Evolutionary conservation across 441 rosid species (phyloP).

Genomic region (Sinapis alba): DNA sequence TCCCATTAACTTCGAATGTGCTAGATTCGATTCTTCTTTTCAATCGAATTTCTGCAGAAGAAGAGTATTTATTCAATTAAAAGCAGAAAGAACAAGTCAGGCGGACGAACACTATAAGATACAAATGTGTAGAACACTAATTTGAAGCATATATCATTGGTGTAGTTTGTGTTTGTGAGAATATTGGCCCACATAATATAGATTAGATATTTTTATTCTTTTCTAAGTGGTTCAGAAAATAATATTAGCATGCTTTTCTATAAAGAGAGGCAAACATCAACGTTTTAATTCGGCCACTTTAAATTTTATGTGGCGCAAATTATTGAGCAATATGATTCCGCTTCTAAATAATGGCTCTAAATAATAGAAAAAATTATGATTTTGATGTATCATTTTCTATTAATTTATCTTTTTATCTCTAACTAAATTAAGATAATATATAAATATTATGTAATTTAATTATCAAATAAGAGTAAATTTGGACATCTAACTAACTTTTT

Average conservation of each 20-base stretch:
- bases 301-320: slow-evolving; percentile 20
- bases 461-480: too few species aligned
- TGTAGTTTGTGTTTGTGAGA: slow-evolving; percentile 16
- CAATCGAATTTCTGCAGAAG: slow-evolving; percentile 13
- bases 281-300: slow-evolving; percentile 24
- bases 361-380: too few species aligned
- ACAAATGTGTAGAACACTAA: slow-evolving; percentile 33
- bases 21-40: slow-evolving; percentile 26
- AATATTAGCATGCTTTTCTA: slow-evolving; percentile 11
- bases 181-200: slow-evolving; percentile 22
- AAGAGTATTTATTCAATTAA: slow-evolving; percentile 31
- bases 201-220: not conserved
- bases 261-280: slow-evolving; percentile 10
- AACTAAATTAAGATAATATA: too few species aligned
- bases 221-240: slow-evolving; percentile 3
- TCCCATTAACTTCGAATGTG: slow-evolving; percentile 35
- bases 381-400: too few species aligned
- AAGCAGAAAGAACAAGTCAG: slow-evolving; percentile 38
- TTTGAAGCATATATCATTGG: slow-evolving; percentile 32
- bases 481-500: too few species aligned
- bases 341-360: slow-evolving; percentile 17
- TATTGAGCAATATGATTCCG: slow-evolving; percentile 12
- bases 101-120: slow-evolving; percentile 25
- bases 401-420: too few species aligned
- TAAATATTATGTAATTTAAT: too few species aligned